Conservation (phyloP, 345 rosid genomes). For the Lagerstroemia speciosa region DNA sequence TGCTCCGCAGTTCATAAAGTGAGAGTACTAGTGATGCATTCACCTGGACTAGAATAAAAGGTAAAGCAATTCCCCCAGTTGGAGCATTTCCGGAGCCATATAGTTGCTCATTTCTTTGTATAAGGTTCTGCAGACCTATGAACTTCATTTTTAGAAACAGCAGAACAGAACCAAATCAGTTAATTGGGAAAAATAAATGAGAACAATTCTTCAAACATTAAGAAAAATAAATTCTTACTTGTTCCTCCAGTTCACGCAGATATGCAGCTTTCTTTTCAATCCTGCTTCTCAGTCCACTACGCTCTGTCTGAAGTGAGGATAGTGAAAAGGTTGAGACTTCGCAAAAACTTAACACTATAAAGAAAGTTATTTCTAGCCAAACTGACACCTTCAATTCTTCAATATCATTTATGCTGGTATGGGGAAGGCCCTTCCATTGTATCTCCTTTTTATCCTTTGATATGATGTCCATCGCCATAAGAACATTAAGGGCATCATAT, state of each 20-base stretch:
- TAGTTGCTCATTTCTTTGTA: conserved; percentile 70
- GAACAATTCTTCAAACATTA: background rate
- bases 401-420: conserved; percentile 80
- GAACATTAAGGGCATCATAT: conserved; percentile 96
- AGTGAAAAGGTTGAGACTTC: background rate
- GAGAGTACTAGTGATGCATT: conserved; percentile 9
- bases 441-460: conserved; percentile 97
- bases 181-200: background rate
- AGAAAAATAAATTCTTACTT: conserved; percentile 37
- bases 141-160: conserved; percentile 31
- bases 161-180: conserved; percentile 10
- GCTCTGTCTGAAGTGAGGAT: conserved; percentile 44
- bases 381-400: conserved; percentile 81
- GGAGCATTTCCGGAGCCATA: conserved; percentile 81
- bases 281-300: conserved; percentile 62
- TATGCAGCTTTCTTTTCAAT: conserved; percentile 89
- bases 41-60: conserved; percentile 98
- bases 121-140: conserved; percentile 79
- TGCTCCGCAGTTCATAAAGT: background rate
- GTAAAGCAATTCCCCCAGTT: conserved; percentile 83
- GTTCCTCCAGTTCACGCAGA: conserved; percentile 87
- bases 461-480: conserved; percentile 98
- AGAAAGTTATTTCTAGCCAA: conserved; percentile 2
- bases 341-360: conserved; percentile 1
- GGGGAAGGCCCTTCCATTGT: conserved; percentile 98